Conservation (phyloP, 768 basidiomycete genomes). For the Russula sp. region DNA sequence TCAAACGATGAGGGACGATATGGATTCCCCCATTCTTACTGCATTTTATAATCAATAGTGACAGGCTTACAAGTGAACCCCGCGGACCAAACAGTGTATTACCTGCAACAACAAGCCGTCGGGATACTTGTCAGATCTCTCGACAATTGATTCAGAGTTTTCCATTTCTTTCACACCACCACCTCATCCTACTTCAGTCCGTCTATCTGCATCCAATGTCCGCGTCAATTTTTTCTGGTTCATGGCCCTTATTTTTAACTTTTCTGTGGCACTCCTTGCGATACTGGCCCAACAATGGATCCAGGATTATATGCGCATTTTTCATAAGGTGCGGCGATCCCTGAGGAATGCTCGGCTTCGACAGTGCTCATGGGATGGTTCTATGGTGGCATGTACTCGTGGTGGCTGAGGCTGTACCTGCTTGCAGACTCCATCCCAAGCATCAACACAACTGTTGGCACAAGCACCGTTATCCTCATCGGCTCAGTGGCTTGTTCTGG, state of each 20-base stretch:
- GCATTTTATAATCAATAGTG: background rate
- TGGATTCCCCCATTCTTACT: slow-evolving; percentile 26
- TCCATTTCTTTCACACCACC: background rate
- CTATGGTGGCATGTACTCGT: slow-evolving; percentile 37
- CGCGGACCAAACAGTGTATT: background rate
- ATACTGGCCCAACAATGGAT: slow-evolving; percentile 46
- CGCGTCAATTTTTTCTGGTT: slow-evolving; percentile 40
- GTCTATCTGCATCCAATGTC: slow-evolving; percentile 27
- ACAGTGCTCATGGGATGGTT: slow-evolving; percentile 31
- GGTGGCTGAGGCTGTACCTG: slow-evolving; percentile 38
- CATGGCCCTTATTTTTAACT: slow-evolving; percentile 29
- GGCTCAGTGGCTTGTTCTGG: slow-evolving; percentile 10
- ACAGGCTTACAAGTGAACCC: background rate
- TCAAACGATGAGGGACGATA: slow-evolving; percentile 34
- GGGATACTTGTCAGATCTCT: slow-evolving; percentile 8
- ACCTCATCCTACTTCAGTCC: slow-evolving; percentile 12
- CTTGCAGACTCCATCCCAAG: slow-evolving; percentile 38
- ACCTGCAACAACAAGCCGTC: slow-evolving; percentile 1
- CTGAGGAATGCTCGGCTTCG: slow-evolving; percentile 35
- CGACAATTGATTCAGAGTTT: background rate
- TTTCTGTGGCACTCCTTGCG: slow-evolving; percentile 37
- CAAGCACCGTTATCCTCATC: background rate
- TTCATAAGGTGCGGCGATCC: slow-evolving; percentile 27
- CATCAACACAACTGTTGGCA: slow-evolving; percentile 17
- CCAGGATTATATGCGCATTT: slow-evolving; percentile 29